Conservation (phyloP, 306 rosid species). For the Dalbergia oliveri region DNA sequence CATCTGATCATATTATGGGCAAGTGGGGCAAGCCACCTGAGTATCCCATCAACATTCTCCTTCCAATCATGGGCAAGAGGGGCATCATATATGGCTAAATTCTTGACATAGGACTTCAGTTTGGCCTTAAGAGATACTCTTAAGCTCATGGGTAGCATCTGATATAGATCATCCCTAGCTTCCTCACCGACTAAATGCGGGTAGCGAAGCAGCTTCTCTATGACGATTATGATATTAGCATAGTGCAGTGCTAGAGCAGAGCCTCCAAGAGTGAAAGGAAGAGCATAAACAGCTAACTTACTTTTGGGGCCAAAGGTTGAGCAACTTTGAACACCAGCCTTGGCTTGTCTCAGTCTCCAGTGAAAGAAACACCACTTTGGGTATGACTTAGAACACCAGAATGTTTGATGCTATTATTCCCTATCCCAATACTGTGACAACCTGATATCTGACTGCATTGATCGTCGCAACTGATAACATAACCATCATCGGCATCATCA, state of each 20-base stretch:
- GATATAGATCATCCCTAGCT: constrained; percentile 87
- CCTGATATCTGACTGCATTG: constrained; percentile 56
- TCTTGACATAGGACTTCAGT: constrained; percentile 76
- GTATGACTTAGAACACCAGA: constrained; percentile 55
- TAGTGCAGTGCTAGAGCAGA: constrained; percentile 87
- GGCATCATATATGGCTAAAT: constrained; percentile 88
- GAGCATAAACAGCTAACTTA: constrained; percentile 64
- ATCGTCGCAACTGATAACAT: constrained; percentile 42
- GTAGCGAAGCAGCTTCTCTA: constrained; percentile 86
- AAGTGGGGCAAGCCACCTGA: constrained; percentile 80
- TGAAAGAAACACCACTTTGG: constrained; percentile 54
- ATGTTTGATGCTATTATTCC: constrained; percentile 56
- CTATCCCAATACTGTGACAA: constrained; percentile 47
- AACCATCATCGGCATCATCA: constrained; percentile 50
- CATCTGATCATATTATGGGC: constrained; percentile 92
- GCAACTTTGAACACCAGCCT: constrained; percentile 54
- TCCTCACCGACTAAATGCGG: constrained; percentile 89
- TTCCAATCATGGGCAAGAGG: constrained; percentile 96
- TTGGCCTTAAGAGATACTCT: constrained; percentile 69
- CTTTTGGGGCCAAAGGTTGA: constrained; percentile 62
- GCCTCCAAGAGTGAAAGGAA: constrained; percentile 84
- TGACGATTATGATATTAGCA: constrained; percentile 83
- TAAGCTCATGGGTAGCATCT: constrained; percentile 84
- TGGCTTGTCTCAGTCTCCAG: constrained; percentile 57
- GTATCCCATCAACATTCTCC: constrained; percentile 80